Evolutionary conservation across 2,329 filamentous ascomycete species (phyloP).

Genomic region (Aspergillus sclerotialis): DNA sequence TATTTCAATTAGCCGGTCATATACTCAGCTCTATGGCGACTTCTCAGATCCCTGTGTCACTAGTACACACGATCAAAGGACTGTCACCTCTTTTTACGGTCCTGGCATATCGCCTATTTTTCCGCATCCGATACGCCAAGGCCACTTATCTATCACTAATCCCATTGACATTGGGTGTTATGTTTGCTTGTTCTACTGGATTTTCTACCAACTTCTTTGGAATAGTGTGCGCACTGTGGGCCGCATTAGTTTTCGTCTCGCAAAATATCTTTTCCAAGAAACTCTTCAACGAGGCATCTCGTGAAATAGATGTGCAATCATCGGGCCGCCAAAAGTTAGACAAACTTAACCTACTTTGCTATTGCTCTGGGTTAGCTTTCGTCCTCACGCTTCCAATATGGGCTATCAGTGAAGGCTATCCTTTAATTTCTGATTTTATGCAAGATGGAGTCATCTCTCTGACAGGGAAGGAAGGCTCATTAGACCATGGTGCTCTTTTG

Average conservation of each 20-base stretch:
- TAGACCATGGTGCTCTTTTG: conserved; percentile 54
- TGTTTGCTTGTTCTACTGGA: conserved; percentile 89
- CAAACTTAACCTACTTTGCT: conserved; percentile 93
- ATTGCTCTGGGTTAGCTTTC: conserved; percentile 92
- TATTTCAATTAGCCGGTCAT: conserved; percentile 90
- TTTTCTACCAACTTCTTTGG: conserved; percentile 84
- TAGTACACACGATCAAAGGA: conserved; percentile 98
- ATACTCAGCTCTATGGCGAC: conserved; percentile 91
- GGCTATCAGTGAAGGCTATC: conserved; percentile 83
- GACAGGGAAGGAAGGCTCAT: conserved; percentile 66
- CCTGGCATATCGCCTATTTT: conserved; percentile 81
- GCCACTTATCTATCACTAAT: conserved; percentile 84
- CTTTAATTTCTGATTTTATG: conserved; percentile 69
- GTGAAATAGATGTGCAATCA: conserved; percentile 63
- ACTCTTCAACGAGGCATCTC: conserved; percentile 89
- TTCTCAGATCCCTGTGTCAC: conserved; percentile 86
- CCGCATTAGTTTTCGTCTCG: conserved; percentile 91
- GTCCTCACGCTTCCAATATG: conserved; percentile 82
- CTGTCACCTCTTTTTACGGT: conserved; percentile 94
- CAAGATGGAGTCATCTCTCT: conserved; percentile 73
- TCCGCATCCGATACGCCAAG: conserved; percentile 77
- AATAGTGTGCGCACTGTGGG: conserved; percentile 79
- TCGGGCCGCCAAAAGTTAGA: conserved; percentile 71
- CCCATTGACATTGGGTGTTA: conserved; percentile 89
- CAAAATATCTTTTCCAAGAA: conserved; percentile 99